Conservation (phyloP, 495 filamentous ascomycete genomes). For the Penicillium simplicissimum region DNA sequence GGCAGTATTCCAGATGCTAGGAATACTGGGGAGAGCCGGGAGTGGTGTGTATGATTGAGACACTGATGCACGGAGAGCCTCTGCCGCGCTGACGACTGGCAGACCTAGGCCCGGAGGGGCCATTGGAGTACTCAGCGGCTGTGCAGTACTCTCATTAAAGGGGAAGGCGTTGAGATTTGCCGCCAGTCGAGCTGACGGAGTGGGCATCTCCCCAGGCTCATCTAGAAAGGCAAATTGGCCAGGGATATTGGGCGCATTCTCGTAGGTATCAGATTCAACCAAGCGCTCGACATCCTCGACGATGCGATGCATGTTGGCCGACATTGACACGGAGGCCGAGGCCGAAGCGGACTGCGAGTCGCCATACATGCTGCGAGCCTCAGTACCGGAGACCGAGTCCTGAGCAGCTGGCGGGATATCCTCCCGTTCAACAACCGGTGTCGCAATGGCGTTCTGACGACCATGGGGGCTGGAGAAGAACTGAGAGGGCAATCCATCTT, state of each 20-base stretch:
- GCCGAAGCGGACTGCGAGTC: constrained; percentile 50
- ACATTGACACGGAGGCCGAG: constrained; percentile 48
- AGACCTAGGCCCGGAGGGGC: constrained; percentile 43
- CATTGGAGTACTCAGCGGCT: constrained; percentile 31
- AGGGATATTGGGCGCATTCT: constrained; percentile 39
- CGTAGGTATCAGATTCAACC: constrained; percentile 56
- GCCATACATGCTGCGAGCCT: constrained; percentile 41
- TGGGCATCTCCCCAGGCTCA: constrained; percentile 28
- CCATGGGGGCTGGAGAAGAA: constrained; percentile 46
- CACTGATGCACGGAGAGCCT: constrained; percentile 28
- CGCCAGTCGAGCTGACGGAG: constrained; percentile 27
- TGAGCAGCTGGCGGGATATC: constrained; percentile 42
- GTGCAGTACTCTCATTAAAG: constrained; percentile 28
- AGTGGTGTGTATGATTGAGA: constrained; percentile 41
- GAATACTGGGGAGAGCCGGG: constrained; percentile 43
- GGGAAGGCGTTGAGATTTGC: constrained; percentile 27
- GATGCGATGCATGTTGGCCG: constrained; percentile 58
- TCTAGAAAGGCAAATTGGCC: constrained; percentile 30
- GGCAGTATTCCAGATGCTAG: constrained; percentile 49
- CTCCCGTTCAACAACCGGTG: constrained; percentile 45
- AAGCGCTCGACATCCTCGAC: constrained; percentile 61
- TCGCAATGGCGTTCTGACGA: constrained; percentile 39
- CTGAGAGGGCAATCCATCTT: constrained; percentile 54
- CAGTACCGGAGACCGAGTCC: constrained; percentile 33
- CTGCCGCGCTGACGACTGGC: constrained; percentile 26